A percentile compares a stretch with the other conserved stretches of the same genome.
Evolutionary conservation across 805 yeast genomes (phyloP).

Genomic region (Alloascoidea africana): DNA sequence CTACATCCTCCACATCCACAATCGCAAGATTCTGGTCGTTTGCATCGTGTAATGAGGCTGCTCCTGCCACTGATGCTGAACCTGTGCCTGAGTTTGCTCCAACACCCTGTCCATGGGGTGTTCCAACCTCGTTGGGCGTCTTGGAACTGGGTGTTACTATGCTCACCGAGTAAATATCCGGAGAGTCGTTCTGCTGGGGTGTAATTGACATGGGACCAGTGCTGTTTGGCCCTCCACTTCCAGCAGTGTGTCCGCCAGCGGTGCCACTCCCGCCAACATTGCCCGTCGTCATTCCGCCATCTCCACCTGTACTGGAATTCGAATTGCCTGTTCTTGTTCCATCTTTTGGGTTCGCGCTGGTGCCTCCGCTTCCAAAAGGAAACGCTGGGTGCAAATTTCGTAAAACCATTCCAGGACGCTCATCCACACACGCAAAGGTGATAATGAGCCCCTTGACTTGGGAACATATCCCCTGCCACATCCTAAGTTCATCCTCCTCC

Average conservation of each 20-base stretch:
- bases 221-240: no score
- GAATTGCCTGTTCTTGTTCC: neutral
- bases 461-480: slow-evolving; percentile 13
- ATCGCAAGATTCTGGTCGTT: slow-evolving; percentile 11
- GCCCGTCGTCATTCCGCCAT: neutral
- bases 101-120: slow-evolving; percentile 4
- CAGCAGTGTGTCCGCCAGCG: slow-evolving; percentile 3
- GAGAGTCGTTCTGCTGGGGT: slow-evolving; percentile 14
- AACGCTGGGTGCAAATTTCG: slow-evolving; percentile 5
- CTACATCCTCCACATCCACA: slow-evolving; percentile 6
- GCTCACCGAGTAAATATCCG: slow-evolving; percentile 12
- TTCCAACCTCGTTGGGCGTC: slow-evolving; percentile 4
- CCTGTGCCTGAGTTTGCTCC: slow-evolving; percentile 1
- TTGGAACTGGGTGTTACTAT: slow-evolving; percentile 7
- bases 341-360: slow-evolving; percentile 2
- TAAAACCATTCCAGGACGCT: slow-evolving; percentile 7
- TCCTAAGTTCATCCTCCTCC: slow-evolving; percentile 16
- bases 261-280: neutral
- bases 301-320: neutral
- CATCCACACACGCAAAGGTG: slow-evolving; percentile 7
- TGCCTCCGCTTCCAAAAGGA: slow-evolving; percentile 8
- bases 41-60: slow-evolving; percentile 4
- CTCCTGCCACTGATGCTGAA: no score
- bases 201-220: slow-evolving; percentile 9
- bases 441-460: slow-evolving; percentile 6